Conservation (phyloP, 352 stramenopile species). For the Pythium phragmitis region DNA sequence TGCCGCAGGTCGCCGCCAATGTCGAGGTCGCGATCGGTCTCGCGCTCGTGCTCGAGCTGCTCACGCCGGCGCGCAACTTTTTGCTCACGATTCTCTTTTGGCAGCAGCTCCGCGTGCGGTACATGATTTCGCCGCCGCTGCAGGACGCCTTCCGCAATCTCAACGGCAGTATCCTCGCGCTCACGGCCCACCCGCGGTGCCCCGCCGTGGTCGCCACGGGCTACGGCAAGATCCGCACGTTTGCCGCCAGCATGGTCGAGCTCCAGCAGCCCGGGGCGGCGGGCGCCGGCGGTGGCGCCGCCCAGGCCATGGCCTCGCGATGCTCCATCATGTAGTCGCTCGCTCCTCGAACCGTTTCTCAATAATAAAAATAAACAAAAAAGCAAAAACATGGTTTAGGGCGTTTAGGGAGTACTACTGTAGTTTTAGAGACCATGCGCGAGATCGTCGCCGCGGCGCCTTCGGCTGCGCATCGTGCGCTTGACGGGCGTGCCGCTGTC, state of each 20-base stretch:
- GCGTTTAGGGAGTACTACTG: background rate
- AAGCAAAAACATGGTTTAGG: no score
- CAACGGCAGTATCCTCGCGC: conserved; percentile 54
- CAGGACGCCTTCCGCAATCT: conserved; percentile 79
- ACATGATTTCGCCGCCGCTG: conserved; percentile 89
- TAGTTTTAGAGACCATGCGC: conserved; percentile 19
- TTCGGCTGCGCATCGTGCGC: conserved; percentile 30
- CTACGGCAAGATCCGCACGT: conserved; percentile 75
- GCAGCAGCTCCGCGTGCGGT: conserved; percentile 88
- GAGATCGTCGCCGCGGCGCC: conserved; percentile 17
- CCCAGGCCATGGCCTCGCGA: conserved; percentile 32
- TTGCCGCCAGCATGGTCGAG: conserved; percentile 69
- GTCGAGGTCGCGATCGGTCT: conserved; percentile 85
- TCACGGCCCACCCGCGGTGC: conserved; percentile 71
- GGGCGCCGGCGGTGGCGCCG: conserved; percentile 16
- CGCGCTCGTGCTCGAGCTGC: conserved; percentile 76
- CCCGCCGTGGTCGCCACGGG: conserved; percentile 45
- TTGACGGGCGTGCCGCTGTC: conserved; percentile 11
- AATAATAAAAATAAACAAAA: no score
- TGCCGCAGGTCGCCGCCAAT: conserved; percentile 73
- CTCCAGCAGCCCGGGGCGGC: conserved; percentile 37
- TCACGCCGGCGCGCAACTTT: conserved; percentile 84
- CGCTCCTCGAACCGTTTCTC: background rate
- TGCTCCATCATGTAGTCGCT: conserved; percentile 72
- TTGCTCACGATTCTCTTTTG: conserved; percentile 87